Conservation (phyloP, 2,329 filamentous ascomycete genomes). For the Microsporum ferrugineum region DNA sequence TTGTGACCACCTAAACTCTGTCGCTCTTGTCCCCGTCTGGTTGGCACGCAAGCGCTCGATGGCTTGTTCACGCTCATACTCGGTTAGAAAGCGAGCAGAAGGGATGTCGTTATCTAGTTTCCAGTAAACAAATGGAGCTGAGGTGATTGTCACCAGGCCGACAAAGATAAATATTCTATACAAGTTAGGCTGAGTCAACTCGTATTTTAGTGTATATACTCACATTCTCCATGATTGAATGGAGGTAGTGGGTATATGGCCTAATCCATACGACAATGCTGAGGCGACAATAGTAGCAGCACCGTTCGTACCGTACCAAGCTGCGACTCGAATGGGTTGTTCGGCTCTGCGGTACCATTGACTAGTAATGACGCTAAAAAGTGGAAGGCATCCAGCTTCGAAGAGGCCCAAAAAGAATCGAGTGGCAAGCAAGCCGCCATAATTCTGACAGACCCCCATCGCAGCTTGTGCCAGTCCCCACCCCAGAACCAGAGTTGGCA, state of each 20-base stretch:
- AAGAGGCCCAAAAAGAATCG: slow-evolving; percentile 45
- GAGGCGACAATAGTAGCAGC: slow-evolving; percentile 47
- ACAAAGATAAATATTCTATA: slow-evolving; percentile 48
- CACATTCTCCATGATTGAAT: slow-evolving; percentile 43
- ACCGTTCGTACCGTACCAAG: slow-evolving; percentile 57
- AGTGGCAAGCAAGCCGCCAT: slow-evolving; percentile 36
- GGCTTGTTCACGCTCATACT: slow-evolving; percentile 37
- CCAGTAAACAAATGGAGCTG: slow-evolving; percentile 49
- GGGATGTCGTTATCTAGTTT: slow-evolving; percentile 48
- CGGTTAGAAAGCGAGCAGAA: slow-evolving; percentile 39
- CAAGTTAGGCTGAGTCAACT: not conserved
- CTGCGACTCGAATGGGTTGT: slow-evolving; percentile 51
- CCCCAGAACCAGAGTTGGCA: slow-evolving; percentile 40
- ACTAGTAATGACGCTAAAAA: slow-evolving; percentile 36
- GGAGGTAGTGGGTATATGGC: slow-evolving; percentile 38
- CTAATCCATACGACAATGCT: slow-evolving; percentile 46
- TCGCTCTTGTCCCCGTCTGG: slow-evolving; percentile 37
- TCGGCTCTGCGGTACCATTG: slow-evolving; percentile 43
- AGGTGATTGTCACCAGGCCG: slow-evolving; percentile 49
- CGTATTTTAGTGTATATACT: slow-evolving; percentile 5
- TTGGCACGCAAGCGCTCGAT: slow-evolving; percentile 42
- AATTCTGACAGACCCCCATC: slow-evolving; percentile 40
- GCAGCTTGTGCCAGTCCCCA: slow-evolving; percentile 40
- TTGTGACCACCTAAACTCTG: slow-evolving; percentile 38
- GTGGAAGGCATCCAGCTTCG: slow-evolving; percentile 40